phyloP scores from a whole-genome alignment of 306 rosid genomes.

The Prosopis cineraria region DNA sequence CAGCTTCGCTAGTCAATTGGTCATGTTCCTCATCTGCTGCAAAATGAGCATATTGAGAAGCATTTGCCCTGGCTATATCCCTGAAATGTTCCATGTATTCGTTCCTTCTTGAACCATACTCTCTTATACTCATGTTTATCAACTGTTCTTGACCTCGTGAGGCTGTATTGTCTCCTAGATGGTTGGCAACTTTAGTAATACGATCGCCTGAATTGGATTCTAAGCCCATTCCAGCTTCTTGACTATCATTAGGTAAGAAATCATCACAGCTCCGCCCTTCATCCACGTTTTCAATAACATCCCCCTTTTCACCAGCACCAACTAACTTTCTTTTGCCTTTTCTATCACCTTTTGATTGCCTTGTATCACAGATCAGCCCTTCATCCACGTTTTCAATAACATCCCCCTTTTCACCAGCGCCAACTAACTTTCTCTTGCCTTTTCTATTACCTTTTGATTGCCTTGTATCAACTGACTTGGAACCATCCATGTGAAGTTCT shows the following conservation, averaged over 20 bases:
- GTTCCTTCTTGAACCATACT: constrained; percentile 30
- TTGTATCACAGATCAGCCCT: constrained; percentile 1
- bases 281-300: constrained; percentile 1
- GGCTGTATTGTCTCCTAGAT: constrained; percentile 11
- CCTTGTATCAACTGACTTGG: neutral
- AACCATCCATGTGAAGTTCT: constrained; percentile 8
- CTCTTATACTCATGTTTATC: neutral
- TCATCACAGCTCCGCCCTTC: constrained; percentile 12
- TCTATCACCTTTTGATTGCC: neutral
- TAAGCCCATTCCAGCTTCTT: neutral
- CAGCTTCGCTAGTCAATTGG: constrained; percentile 23
- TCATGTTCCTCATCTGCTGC: constrained; percentile 30
- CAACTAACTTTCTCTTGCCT: constrained; percentile 27
- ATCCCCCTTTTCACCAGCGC: constrained; percentile 8
- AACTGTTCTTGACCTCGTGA: constrained; percentile 16
- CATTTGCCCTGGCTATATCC: constrained; percentile 61
- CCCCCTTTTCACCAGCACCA: constrained; percentile 14
- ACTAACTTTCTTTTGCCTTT: constrained; percentile 29
- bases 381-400: constrained; percentile 8
- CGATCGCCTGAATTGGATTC: constrained; percentile 5
- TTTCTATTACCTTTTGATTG: neutral
- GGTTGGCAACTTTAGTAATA: neutral
- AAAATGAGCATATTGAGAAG: constrained; percentile 53
- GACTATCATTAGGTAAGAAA: constrained; percentile 5
- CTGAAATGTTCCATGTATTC: constrained; percentile 47